Evolutionary conservation across 1,284 basidiomycete genomes (phyloP), one percentile per base, ranked within the genome.

Genomic region (Singerocomus inundabilis): DNA sequence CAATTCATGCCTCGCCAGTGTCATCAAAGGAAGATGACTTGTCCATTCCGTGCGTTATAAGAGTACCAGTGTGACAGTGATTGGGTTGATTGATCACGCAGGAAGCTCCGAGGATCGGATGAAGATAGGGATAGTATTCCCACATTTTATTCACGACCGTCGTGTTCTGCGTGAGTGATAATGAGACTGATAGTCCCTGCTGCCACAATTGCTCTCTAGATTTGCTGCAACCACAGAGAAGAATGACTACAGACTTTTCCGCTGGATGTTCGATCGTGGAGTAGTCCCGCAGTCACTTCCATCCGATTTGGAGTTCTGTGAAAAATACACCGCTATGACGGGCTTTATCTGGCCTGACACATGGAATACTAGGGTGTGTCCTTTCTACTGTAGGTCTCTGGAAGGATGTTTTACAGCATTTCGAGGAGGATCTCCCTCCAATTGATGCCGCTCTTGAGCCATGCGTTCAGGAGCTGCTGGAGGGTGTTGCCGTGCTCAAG

Each of bases 401-500:
- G 2, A 21, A 21, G 21, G 21, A 21, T 21, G 21, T 21, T 21
- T 21, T 21, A 21, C 21, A 21, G 21, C 21, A 11, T 15, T 18
- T 25, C 12, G 5, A 54, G 52, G 16, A 31, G 4, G 34, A 49
- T 16, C 52, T 54, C 16, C 52, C 52, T 10, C 11, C 31, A 8
- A 43, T 54, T 5, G 52, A 54, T n/a, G 28, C 26, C 30, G 45
- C 38, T 5, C 52, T 54, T 3, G 41, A 49, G 13, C 38, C 52
- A 2, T 54, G 21, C 4, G 15, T 54, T 6, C n/a, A 37, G 26
- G 52, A 54, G 12, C 16, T 54, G 9, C n/a, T 54, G 3, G 16
- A 28, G 11, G 8, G 30, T 24, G 52, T 54, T 1, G 11, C 25
- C 0, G 15, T 9, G 21, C 42, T 54, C 5, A 49, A 42, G 24